These are phyloP conservation scores for Fusarium equiseti DNA, from an alignment of 2,329 filamentous ascomycete genomes.

Conservation along the genomic window DNA sequence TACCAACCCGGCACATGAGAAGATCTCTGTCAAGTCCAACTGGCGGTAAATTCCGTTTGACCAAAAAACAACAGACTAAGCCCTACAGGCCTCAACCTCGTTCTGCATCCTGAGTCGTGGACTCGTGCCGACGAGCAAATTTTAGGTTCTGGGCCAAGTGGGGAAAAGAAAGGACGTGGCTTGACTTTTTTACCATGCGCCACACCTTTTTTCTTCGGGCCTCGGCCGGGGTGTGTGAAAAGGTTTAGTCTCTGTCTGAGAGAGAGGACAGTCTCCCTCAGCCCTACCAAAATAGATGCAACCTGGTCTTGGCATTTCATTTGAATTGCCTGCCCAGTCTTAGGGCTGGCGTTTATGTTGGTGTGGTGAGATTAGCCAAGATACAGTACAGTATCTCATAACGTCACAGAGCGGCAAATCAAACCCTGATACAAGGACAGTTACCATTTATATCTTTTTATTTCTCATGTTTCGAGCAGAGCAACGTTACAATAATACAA, in stretches of 20 bases:
- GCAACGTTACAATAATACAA: conserved; percentile 19
- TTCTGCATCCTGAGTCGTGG: conserved; percentile 29
- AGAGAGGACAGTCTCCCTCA: conserved; percentile 3
- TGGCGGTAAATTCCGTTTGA: conserved; percentile 9
- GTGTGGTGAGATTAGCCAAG: conserved; percentile 18
- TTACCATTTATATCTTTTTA: background rate
- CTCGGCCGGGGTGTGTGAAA: background rate
- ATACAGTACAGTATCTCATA: background rate
- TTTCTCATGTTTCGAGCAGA: background rate
- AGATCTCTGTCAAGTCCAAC: conserved; percentile 2
- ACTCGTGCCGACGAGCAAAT: conserved; percentile 1
- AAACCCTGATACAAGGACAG: background rate
- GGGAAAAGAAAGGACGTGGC: conserved; percentile 9
- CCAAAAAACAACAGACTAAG: conserved; percentile 23
- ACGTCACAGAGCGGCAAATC: background rate
- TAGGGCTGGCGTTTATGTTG: conserved; percentile 18
- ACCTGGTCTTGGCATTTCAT: conserved; percentile 15
- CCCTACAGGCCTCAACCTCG: conserved; percentile 22
- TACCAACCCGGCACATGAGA: conserved; percentile 31
- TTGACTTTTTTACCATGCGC: background rate
- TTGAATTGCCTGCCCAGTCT: conserved; percentile 21
- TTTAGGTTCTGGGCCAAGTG: conserved; percentile 23
- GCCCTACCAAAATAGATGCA: conserved; percentile 16
- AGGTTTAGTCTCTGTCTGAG: too few relatives aligned
- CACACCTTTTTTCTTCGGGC: conserved; percentile 11